Percentiles rank a stretch among this genome's conserved stretches.
These are phyloP conservation scores for Penicillium thymicola DNA, from an alignment of 2,329 filamentous ascomycete species.

Conservation along the genomic window DNA sequence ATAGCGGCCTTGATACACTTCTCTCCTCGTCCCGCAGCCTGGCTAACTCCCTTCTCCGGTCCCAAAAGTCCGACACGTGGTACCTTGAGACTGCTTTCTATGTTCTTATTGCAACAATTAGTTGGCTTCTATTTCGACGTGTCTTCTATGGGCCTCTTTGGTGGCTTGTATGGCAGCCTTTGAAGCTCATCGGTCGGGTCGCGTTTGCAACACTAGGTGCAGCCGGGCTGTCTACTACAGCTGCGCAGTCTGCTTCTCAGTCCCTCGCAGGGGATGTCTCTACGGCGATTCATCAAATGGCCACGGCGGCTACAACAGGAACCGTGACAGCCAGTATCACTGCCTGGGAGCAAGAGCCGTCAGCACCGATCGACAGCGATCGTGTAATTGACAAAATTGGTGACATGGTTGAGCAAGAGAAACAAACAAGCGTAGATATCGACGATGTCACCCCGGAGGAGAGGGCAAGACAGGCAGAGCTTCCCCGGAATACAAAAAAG, in stretches of 20 bases:
- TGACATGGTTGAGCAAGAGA: constrained; percentile 35
- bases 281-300: constrained; percentile 22
- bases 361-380: constrained; percentile 26
- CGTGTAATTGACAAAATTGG: constrained; percentile 43
- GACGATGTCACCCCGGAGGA: constrained; percentile 39
- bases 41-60: constrained; percentile 73
- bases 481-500: constrained; percentile 48
- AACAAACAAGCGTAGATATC: constrained; percentile 28
- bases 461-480: constrained; percentile 34
- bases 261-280: constrained; percentile 20
- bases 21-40: constrained; percentile 71
- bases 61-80: constrained; percentile 97
- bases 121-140: constrained; percentile 82
- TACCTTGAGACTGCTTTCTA: constrained; percentile 90
- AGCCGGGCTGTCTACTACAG: constrained; percentile 42
- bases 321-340: constrained; percentile 13
- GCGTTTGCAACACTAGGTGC: constrained; percentile 55
- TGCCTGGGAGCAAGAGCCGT: constrained; percentile 22
- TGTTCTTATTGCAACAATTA: constrained; percentile 70
- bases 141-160: constrained; percentile 84
- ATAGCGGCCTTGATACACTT: constrained; percentile 73
- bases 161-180: constrained; percentile 82
- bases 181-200: constrained; percentile 64
- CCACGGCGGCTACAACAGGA: constrained; percentile 16
- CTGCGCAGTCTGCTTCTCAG: constrained; percentile 23